phyloP scores from a whole-genome alignment of 106 monocot genomes.

The Chionographis japonica region DNA sequence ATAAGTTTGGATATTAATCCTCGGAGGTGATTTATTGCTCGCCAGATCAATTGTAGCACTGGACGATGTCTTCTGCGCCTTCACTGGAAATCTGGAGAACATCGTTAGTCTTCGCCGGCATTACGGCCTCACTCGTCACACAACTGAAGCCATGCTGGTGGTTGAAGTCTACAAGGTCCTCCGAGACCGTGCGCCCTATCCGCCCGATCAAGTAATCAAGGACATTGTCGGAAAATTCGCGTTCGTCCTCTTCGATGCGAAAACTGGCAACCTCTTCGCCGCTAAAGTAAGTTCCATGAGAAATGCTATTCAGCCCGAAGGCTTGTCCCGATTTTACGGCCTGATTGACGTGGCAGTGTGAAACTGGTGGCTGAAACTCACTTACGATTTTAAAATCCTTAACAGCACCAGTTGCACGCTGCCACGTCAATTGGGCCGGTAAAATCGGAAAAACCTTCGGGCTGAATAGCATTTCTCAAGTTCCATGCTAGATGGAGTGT shows the following conservation, averaged over 20 bases:
- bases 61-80: conserved; percentile 22
- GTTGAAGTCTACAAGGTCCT: conserved; percentile 20
- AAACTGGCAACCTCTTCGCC: conserved; percentile 6
- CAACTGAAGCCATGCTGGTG: conserved; percentile 12
- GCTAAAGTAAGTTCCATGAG: conserved; percentile 14
- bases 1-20: too few species aligned
- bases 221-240: conserved; percentile 14
- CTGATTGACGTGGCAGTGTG: too few species aligned
- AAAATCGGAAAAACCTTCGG: too few species aligned
- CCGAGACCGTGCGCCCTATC: conserved; percentile 26
- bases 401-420: too few species aligned
- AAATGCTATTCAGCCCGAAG: background rate
- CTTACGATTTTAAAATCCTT: background rate
- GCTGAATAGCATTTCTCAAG: too few species aligned
- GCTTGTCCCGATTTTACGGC: background rate
- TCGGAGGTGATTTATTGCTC: too few species aligned
- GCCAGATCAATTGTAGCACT: conserved; percentile 9
- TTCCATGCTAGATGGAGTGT: background rate
- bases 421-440: too few species aligned
- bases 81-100: conserved; percentile 16
- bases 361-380: too few species aligned
- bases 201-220: conserved; percentile 19
- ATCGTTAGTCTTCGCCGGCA: conserved; percentile 15
- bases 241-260: conserved; percentile 22
- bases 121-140: conserved; percentile 12